Conservation (phyloP, 2,329 filamentous ascomycete genomes). For the Fusarium drepaniforme region DNA sequence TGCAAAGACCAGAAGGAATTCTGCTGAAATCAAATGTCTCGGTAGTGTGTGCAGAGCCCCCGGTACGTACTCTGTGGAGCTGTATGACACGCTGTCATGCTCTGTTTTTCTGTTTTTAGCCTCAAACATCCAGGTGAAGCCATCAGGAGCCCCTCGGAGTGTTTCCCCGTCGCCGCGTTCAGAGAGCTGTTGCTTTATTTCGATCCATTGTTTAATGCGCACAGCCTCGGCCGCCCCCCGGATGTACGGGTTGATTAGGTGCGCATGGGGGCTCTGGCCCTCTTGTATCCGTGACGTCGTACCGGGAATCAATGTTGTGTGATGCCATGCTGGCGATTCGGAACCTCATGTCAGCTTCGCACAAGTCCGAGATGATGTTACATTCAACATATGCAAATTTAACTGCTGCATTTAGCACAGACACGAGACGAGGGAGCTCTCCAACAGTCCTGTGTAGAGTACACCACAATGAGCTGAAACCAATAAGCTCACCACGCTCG, state of each 20-base stretch:
- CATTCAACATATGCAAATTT: conserved; percentile 21
- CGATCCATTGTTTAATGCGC: conserved; percentile 13
- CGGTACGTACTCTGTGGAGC: conserved; percentile 3
- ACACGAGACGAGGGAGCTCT: conserved; percentile 2
- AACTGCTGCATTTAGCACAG: conserved; percentile 17
- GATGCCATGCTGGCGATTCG: conserved; percentile 2
- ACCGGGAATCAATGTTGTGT: conserved; percentile 3
- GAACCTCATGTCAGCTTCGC: neutral
- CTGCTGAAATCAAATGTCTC: conserved; percentile 7
- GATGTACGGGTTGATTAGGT: conserved; percentile 3
- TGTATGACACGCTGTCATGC: conserved; percentile 27
- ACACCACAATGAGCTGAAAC: conserved; percentile 12
- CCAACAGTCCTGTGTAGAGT: conserved; percentile 12
- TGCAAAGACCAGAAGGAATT: neutral
- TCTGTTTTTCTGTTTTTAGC: conserved; percentile 14
- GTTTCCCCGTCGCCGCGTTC: conserved; percentile 6
- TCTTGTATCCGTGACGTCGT: conserved; percentile 8
- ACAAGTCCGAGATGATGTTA: conserved; percentile 14
- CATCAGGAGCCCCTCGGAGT: conserved; percentile 6
- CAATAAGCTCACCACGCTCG: neutral
- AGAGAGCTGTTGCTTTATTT: conserved; percentile 11
- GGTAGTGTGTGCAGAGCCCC: conserved; percentile 17
- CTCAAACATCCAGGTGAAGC: conserved; percentile 8
- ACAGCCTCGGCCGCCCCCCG: conserved; percentile 22
- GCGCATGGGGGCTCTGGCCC: neutral